Evolutionary conservation across 1,284 basidiomycete genomes (phyloP).

Genomic region (Flammula alnicola): DNA sequence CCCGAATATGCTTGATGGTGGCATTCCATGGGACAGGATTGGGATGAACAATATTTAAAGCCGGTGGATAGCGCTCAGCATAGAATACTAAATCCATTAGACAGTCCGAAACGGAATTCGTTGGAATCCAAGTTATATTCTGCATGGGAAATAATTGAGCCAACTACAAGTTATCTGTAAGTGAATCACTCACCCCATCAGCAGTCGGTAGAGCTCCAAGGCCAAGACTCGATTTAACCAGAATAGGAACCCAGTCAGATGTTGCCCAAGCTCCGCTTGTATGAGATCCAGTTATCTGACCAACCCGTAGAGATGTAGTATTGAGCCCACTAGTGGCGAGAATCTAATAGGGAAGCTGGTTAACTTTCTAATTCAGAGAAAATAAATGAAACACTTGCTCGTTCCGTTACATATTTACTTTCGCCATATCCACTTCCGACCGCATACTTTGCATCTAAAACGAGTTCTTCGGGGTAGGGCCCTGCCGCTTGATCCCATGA

Average conservation of each 20-base stretch:
- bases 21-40: constrained; percentile 9
- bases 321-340: constrained; percentile 32
- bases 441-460: constrained; percentile 29
- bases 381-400: constrained; percentile 32
- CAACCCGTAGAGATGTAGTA: constrained; percentile 41
- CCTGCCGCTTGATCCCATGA: constrained; percentile 25
- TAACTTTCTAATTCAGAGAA: too few species aligned
- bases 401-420: constrained; percentile 50
- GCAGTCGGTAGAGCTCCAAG: constrained; percentile 35
- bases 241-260: constrained; percentile 49
- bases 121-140: constrained; percentile 23
- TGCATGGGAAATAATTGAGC: constrained; percentile 1
- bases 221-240: constrained; percentile 38
- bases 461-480: constrained; percentile 21
- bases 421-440: constrained; percentile 43
- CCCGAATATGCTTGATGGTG: constrained; percentile 4
- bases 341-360: constrained; percentile 25
- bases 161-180: not conserved
- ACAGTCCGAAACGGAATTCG: constrained; percentile 6
- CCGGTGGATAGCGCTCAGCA: constrained; percentile 2
- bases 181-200: constrained; percentile 35
- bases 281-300: constrained; percentile 45
- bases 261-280: constrained; percentile 47
- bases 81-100: constrained; percentile 12
- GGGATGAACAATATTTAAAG: constrained; percentile 18